These are phyloP conservation scores for Xylariales sp. DNA, from an alignment of 2,329 filamentous ascomycete species.

Conservation along the genomic window DNA sequence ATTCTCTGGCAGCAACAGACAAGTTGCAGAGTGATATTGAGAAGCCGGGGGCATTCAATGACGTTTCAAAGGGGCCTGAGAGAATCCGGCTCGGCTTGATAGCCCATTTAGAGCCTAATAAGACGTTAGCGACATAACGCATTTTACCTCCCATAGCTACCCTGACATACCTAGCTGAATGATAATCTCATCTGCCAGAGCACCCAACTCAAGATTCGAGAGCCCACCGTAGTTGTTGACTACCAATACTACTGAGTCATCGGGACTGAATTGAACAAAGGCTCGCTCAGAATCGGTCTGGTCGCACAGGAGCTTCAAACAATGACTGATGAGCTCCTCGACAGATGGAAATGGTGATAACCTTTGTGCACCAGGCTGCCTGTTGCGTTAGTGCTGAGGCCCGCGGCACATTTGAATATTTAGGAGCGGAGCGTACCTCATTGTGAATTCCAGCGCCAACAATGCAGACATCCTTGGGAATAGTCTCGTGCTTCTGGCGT, in stretches of 20 bases:
- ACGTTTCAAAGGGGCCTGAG: conserved; percentile 45
- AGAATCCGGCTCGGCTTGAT: conserved; percentile 43
- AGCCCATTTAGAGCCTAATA: conserved; percentile 36
- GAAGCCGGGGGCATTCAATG: conserved; percentile 51
- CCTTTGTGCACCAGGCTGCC: conserved; percentile 30
- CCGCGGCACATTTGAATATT: too few relatives aligned
- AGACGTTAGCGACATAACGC: conserved; percentile 37
- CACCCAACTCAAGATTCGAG: conserved; percentile 49
- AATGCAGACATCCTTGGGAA: conserved; percentile 29
- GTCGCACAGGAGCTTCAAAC: conserved; percentile 49
- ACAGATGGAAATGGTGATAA: conserved; percentile 36
- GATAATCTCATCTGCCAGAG: conserved; percentile 42
- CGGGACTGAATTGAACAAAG: conserved; percentile 40
- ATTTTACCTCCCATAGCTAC: neutral
- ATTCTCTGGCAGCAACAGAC: conserved; percentile 24
- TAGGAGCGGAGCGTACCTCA: too few relatives aligned
- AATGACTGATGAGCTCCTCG: conserved; percentile 33
- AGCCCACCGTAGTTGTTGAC: conserved; percentile 56
- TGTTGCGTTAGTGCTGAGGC: too few relatives aligned
- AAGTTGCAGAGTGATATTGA: conserved; percentile 51
- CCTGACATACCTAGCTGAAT: conserved; percentile 5
- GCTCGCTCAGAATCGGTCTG: conserved; percentile 47
- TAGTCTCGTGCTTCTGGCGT: conserved; percentile 46
- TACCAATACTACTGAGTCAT: conserved; percentile 45
- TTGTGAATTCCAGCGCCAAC: conserved; percentile 55